Percentiles rank a stretch among this genome's conserved stretches.
phyloP scores from a whole-genome alignment of 1,284 basidiomycete genomes.

The Puccinia polysora region DNA sequence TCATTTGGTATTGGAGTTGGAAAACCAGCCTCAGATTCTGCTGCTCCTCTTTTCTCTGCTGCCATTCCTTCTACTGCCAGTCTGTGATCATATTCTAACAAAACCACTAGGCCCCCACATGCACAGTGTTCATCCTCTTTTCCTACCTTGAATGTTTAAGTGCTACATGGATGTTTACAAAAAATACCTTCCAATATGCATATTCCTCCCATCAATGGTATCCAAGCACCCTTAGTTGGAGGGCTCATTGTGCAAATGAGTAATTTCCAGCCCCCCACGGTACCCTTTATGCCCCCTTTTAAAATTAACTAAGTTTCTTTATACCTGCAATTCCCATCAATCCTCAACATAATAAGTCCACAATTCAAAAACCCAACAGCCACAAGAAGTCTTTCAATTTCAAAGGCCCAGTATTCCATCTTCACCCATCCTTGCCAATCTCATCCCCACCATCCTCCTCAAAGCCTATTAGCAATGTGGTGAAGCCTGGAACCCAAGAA shows the following conservation, averaged over 20 bases:
- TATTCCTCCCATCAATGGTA: constrained; percentile 17
- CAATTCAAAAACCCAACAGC: constrained; percentile 5
- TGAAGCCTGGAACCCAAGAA: too few species aligned
- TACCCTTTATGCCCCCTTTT: constrained; percentile 26
- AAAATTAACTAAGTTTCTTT: constrained; percentile 32
- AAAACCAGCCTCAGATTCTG: constrained; percentile 37
- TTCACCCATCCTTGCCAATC: constrained; percentile 26
- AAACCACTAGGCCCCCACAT: constrained; percentile 40
- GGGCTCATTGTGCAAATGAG: constrained; percentile 27
- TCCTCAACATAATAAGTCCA: constrained; percentile 19
- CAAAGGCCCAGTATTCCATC: constrained; percentile 29
- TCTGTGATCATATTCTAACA: constrained; percentile 21
- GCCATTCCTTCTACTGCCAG: constrained; percentile 31
- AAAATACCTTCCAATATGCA: constrained; percentile 24
- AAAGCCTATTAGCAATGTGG: too few species aligned
- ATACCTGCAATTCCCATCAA: constrained; percentile 15
- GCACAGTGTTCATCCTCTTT: constrained; percentile 33
- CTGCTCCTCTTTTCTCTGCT: constrained; percentile 40
- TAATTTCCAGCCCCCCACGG: constrained; percentile 31
- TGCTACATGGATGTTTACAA: constrained; percentile 27
- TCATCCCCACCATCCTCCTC: too few species aligned
- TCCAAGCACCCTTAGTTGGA: constrained; percentile 11
- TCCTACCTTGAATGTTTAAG: constrained; percentile 10
- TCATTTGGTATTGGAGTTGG: constrained; percentile 40
- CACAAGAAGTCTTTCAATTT: background rate